Percentiles rank a stretch among this genome's conserved stretches.
phyloP scores from a whole-genome alignment of 2,329 filamentous ascomycete genomes.

The Fusarium pseudonygamai region DNA sequence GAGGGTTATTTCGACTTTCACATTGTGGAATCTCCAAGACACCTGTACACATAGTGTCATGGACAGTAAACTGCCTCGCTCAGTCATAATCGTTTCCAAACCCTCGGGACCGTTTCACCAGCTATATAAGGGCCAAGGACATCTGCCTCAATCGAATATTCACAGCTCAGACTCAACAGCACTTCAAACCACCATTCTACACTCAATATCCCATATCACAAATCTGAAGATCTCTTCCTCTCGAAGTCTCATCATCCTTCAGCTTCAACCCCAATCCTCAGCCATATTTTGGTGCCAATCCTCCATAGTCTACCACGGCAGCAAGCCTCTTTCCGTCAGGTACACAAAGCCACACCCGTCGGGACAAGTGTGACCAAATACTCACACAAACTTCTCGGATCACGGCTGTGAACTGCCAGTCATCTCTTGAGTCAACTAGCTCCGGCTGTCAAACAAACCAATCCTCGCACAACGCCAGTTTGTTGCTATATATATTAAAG shows the following conservation, averaged over 20 bases:
- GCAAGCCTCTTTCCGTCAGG: constrained; percentile 32
- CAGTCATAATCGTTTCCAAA: constrained; percentile 35
- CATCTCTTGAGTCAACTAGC: constrained; percentile 21
- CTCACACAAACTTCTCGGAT: constrained; percentile 41
- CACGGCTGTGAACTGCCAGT: constrained; percentile 31
- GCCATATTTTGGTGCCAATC: constrained; percentile 3
- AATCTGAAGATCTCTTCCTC: background rate
- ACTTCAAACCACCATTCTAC: constrained; percentile 10
- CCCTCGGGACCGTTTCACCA: constrained; percentile 41
- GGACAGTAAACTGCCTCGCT: constrained; percentile 43
- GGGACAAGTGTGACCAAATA: constrained; percentile 32
- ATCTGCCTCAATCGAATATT: constrained; percentile 27
- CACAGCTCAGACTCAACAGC: constrained; percentile 33
- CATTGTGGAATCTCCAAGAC: constrained; percentile 39
- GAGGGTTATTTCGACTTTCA: constrained; percentile 44
- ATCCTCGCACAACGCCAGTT: constrained; percentile 22
- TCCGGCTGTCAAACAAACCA: constrained; percentile 12
- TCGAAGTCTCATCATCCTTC: background rate
- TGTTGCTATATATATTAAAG: constrained; percentile 32
- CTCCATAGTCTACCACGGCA: constrained; percentile 18
- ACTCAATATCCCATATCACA: background rate
- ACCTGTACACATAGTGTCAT: constrained; percentile 42
- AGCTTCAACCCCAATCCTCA: background rate
- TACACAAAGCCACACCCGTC: constrained; percentile 36
- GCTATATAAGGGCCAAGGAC: constrained; percentile 42